Conservation (phyloP, 306 rosid species). For the Lathyrus oleraceus region DNA sequence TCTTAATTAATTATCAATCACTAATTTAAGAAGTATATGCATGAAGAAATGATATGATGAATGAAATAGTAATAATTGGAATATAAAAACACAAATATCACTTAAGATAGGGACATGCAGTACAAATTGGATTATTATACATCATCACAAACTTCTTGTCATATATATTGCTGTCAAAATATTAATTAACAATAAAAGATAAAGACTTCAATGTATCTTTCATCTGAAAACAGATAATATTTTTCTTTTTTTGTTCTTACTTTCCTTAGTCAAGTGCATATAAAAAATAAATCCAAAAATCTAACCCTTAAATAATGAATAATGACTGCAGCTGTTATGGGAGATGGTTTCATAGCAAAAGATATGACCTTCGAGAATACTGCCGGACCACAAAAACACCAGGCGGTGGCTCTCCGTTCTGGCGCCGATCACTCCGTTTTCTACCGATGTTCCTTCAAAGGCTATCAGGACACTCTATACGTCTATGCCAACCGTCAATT, state of each 20-base stretch:
- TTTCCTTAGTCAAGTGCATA: background rate
- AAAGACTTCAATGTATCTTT: background rate
- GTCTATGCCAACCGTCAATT: no score
- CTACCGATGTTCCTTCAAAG: no score
- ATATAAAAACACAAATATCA: background rate
- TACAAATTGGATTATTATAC: background rate
- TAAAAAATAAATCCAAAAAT: background rate
- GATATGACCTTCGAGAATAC: no score
- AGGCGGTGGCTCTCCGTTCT: no score
- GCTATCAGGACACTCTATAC: no score
- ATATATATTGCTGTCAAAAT: background rate
- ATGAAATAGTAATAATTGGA: no score
- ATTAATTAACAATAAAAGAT: background rate
- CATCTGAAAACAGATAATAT: background rate
- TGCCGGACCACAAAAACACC: no score
- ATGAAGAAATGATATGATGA: no score
- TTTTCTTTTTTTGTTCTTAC: background rate
- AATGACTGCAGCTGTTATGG: slow-evolving; percentile 51
- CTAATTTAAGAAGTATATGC: no score
- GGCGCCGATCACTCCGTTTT: no score
- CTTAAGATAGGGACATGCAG: slow-evolving; percentile 19
- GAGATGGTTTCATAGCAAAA: slow-evolving; percentile 68
- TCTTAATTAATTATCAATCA: no score
- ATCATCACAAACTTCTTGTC: background rate
- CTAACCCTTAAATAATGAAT: background rate